phyloP scores from a whole-genome alignment of 2,329 filamentous ascomycete genomes.

The Trichophyton rubrum region DNA sequence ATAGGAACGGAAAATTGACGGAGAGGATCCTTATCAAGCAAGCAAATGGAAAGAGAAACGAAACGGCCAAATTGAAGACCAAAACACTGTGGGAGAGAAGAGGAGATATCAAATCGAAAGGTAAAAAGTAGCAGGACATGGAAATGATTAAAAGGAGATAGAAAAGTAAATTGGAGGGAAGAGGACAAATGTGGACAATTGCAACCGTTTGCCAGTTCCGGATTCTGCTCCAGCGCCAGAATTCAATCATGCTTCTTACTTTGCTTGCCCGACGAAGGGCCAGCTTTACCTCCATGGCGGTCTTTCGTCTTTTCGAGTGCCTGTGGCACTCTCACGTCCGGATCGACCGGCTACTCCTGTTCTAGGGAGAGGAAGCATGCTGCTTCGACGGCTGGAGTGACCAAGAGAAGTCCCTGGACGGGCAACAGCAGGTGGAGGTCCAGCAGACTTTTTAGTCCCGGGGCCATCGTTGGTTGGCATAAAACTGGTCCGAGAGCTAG shows the following conservation, averaged over 20 bases:
- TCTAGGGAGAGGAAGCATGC: slow-evolving; percentile 30
- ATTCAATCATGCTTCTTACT: neutral
- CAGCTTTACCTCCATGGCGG: slow-evolving; percentile 26
- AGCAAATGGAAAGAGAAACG: neutral
- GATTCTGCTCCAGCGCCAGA: neutral
- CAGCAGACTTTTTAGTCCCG: slow-evolving; percentile 1
- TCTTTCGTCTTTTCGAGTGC: slow-evolving; percentile 21
- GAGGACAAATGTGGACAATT: neutral
- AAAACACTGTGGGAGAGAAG: neutral
- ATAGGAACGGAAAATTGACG: neutral
- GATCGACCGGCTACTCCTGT: slow-evolving; percentile 5
- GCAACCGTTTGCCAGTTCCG: neutral
- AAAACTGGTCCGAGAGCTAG: slow-evolving; percentile 12
- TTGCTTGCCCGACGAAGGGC: neutral
- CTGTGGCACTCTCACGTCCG: slow-evolving; percentile 21
- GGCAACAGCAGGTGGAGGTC: neutral
- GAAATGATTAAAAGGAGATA: neutral
- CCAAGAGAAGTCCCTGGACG: slow-evolving; percentile 29
- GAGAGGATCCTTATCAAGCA: neutral
- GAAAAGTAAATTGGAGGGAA: neutral
- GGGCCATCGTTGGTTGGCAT: neutral
- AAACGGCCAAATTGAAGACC: neutral
- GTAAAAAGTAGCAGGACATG: neutral
- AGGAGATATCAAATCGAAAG: neutral
- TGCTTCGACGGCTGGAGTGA: slow-evolving; percentile 28